Conservation (phyloP, 1,139 yeast species). For the Diutina mesorugosa region DNA sequence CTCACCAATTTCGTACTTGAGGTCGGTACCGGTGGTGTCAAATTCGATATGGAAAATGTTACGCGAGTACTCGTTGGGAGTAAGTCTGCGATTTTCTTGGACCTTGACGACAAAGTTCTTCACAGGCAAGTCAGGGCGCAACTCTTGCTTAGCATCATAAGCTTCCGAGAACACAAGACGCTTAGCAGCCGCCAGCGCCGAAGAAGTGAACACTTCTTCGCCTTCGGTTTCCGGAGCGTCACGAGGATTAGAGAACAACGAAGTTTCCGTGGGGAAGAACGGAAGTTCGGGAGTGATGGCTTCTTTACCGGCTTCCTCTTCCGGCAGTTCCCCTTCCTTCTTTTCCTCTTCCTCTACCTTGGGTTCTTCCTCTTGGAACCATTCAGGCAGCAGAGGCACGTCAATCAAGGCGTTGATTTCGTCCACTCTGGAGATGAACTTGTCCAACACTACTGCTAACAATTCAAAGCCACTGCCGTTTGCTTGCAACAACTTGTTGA, state of each 20-base stretch:
- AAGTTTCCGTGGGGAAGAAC: slow-evolving; percentile 43
- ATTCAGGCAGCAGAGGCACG: slow-evolving; percentile 29
- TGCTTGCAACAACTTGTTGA: slow-evolving; percentile 69
- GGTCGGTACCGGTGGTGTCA: slow-evolving; percentile 81
- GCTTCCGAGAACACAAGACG: slow-evolving; percentile 76
- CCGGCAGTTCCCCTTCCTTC: slow-evolving; percentile 9
- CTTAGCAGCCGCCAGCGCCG: slow-evolving; percentile 49
- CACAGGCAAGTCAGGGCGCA: slow-evolving; percentile 88
- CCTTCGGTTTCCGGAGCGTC: slow-evolving; percentile 16
- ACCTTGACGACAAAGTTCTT: slow-evolving; percentile 81
- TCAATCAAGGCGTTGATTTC: slow-evolving; percentile 34
- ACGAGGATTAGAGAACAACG: slow-evolving; percentile 50
- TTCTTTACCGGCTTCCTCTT: slow-evolving; percentile 12
- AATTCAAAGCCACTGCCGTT: slow-evolving; percentile 76
- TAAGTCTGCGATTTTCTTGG: slow-evolving; percentile 81
- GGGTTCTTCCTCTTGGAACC: slow-evolving; percentile 17
- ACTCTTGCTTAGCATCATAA: slow-evolving; percentile 35
- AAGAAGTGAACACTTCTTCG: slow-evolving; percentile 25
- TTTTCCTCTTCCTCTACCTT: slow-evolving; percentile 7
- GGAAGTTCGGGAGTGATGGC: slow-evolving; percentile 21
- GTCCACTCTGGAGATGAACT: slow-evolving; percentile 42
- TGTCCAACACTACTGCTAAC: slow-evolving; percentile 70
- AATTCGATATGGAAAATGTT: slow-evolving; percentile 95
- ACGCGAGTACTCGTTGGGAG: slow-evolving; percentile 86
- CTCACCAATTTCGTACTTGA: slow-evolving; percentile 90